A percentile compares a stretch with the other conserved stretches of the same genome.
These are phyloP conservation scores for Leccinum variicolor DNA, from an alignment of 768 basidiomycete species.

Conservation along the genomic window DNA sequence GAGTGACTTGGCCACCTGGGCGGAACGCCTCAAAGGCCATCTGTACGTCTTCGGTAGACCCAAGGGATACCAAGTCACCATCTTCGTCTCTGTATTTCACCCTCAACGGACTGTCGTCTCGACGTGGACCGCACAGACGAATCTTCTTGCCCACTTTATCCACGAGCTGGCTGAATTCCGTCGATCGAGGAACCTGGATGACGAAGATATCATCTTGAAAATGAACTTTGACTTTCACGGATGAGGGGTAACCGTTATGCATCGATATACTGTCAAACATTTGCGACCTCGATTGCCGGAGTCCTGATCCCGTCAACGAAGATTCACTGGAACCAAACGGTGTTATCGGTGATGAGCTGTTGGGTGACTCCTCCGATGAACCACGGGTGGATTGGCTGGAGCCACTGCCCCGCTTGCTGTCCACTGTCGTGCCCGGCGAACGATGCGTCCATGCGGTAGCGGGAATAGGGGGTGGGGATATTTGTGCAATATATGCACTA, in stretches of 20 bases:
- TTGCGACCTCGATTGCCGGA: constrained; percentile 54
- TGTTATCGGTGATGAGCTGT: constrained; percentile 83
- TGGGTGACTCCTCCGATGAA: constrained; percentile 82
- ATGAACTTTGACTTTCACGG: constrained; percentile 91
- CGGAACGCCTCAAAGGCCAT: constrained; percentile 88
- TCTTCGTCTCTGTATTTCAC: constrained; percentile 93
- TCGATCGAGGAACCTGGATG: constrained; percentile 79
- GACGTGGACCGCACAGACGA: constrained; percentile 78
- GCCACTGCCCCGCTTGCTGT: constrained; percentile 75
- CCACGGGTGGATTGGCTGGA: constrained; percentile 77
- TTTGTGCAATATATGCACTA: constrained; percentile 58
- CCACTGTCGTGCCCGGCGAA: constrained; percentile 37
- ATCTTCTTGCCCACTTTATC: constrained; percentile 93
- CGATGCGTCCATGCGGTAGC: constrained; percentile 48
- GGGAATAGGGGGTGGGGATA: constrained; percentile 51
- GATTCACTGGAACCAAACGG: constrained; percentile 90
- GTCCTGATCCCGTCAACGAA: constrained; percentile 57
- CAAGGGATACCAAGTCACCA: constrained; percentile 84
- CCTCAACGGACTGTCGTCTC: constrained; percentile 76
- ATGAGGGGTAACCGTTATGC: constrained; percentile 33
- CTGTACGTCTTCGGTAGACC: constrained; percentile 89
- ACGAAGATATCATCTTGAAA: constrained; percentile 96
- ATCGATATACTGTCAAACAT: constrained; percentile 43
- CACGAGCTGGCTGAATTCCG: constrained; percentile 79
- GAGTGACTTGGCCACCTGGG: constrained; percentile 76